Percentiles rank a stretch among this genome's conserved stretches.
Conservation (phyloP, 495 filamentous ascomycete species). For the Lichina pygmaea region DNA sequence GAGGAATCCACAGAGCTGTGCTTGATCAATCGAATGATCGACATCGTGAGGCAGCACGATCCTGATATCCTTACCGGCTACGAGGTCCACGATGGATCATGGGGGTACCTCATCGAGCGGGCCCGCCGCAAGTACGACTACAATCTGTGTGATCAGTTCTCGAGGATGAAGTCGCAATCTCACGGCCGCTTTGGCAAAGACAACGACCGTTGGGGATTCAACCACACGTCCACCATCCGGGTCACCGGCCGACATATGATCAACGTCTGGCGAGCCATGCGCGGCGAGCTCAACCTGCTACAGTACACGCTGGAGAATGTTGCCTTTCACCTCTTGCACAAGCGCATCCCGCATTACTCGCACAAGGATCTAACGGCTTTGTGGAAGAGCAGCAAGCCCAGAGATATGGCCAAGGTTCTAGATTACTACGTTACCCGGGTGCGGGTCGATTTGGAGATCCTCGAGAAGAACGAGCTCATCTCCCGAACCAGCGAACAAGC, state of each 20-base stretch:
- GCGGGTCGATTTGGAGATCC: constrained; percentile 64
- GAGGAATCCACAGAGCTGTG: constrained; percentile 61
- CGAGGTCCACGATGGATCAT: constrained; percentile 78
- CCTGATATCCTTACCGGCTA: constrained; percentile 90
- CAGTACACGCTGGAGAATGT: constrained; percentile 97
- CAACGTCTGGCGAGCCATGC: constrained; percentile 95
- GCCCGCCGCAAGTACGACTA: constrained; percentile 69
- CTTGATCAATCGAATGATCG: constrained; percentile 52
- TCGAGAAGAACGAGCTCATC: constrained; percentile 75
- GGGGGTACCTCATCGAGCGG: constrained; percentile 87
- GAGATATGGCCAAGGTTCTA: constrained; percentile 46
- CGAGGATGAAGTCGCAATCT: constrained; percentile 58
- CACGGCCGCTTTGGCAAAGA: constrained; percentile 66
- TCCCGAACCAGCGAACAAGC: constrained; percentile 85
- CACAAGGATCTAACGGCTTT: constrained; percentile 54
- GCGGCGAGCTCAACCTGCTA: constrained; percentile 61
- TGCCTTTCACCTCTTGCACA: constrained; percentile 71
- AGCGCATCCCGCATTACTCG: constrained; percentile 73
- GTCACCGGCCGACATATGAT: constrained; percentile 87
- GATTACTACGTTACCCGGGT: constrained; percentile 56
- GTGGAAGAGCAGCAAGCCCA: constrained; percentile 39
- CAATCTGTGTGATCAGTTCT: constrained; percentile 72
- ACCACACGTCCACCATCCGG: constrained; percentile 60
- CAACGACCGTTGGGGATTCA: constrained; percentile 74
- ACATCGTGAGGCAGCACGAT: constrained; percentile 61